A percentile compares a stretch with the other conserved stretches of the same genome.
These are phyloP conservation scores for Kluyveromyces nonfermentans DNA, from an alignment of 805 yeast genomes.

Conservation along the genomic window DNA sequence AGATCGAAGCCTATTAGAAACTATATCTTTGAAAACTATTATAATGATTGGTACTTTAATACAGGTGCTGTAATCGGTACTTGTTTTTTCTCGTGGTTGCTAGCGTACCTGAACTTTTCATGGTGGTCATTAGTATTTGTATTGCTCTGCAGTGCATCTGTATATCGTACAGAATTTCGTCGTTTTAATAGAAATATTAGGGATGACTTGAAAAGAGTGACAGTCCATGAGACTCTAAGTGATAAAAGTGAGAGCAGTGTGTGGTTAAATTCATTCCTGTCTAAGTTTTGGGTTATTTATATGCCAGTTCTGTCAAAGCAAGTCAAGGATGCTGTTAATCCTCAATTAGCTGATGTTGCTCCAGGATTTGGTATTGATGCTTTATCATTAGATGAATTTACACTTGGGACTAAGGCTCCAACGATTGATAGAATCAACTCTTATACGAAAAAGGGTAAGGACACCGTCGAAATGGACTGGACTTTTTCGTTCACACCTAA, in stretches of 20 bases:
- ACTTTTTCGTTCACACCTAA: slow-evolving; percentile 71
- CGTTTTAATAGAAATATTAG: slow-evolving; percentile 65
- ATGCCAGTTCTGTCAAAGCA: slow-evolving; percentile 79
- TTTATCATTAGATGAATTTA: slow-evolving; percentile 63
- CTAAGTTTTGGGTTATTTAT: slow-evolving; percentile 79
- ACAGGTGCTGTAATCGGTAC: slow-evolving; percentile 55
- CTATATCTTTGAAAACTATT: slow-evolving; percentile 59
- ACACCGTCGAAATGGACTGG: slow-evolving; percentile 77
- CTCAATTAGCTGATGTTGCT: slow-evolving; percentile 55
- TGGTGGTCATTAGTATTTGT: slow-evolving; percentile 53
- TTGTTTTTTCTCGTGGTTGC: slow-evolving; percentile 61
- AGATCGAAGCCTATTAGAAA: slow-evolving; percentile 37
- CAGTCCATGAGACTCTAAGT: slow-evolving; percentile 55
- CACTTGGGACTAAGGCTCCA: slow-evolving; percentile 76
- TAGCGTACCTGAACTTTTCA: slow-evolving; percentile 57
- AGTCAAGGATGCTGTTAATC: slow-evolving; percentile 63
- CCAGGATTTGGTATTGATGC: slow-evolving; percentile 81
- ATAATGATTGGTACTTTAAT: slow-evolving; percentile 67
- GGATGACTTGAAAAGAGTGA: slow-evolving; percentile 64
- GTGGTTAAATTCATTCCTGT: slow-evolving; percentile 70
- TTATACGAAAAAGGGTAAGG: slow-evolving; percentile 57
- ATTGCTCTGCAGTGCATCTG: slow-evolving; percentile 51
- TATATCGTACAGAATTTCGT: slow-evolving; percentile 63
- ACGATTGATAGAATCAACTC: slow-evolving; percentile 62
- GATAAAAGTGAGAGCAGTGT: slow-evolving; percentile 63